These are phyloP conservation scores for Drechslerella coelobrocha DNA, from an alignment of 2,329 filamentous ascomycete genomes.

Conservation along the genomic window DNA sequence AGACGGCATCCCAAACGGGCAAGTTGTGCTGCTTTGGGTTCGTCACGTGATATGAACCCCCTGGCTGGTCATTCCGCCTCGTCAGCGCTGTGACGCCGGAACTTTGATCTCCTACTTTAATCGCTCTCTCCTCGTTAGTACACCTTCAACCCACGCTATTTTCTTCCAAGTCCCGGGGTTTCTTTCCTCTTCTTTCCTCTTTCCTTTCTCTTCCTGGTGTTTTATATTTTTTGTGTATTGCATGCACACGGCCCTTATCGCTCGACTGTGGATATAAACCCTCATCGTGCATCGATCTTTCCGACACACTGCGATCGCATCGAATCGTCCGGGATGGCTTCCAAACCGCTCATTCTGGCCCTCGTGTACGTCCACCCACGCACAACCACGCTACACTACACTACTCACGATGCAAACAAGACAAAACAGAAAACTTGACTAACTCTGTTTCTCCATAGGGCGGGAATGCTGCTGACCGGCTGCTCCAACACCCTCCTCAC, in stretches of 20 bases:
- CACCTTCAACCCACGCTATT: too few relatives aligned
- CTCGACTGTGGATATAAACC: too few relatives aligned
- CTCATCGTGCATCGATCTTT: constrained; percentile 10
- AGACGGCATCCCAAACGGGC: too few relatives aligned
- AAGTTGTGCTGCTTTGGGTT: too few relatives aligned
- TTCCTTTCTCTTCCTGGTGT: neutral
- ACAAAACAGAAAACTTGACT: neutral
- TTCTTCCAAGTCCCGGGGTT: neutral
- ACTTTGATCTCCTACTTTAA: too few relatives aligned
- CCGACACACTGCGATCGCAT: too few relatives aligned
- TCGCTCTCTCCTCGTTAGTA: too few relatives aligned
- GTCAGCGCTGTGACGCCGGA: too few relatives aligned
- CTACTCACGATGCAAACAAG: neutral
- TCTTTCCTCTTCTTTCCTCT: constrained; percentile 9
- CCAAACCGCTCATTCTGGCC: constrained; percentile 42
- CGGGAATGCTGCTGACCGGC: constrained; percentile 61
- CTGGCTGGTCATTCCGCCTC: too few relatives aligned
- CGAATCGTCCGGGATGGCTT: constrained; percentile 13
- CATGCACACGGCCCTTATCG: too few relatives aligned
- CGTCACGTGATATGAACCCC: too few relatives aligned
- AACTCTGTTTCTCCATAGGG: constrained; percentile 60
- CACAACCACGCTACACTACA: too few relatives aligned
- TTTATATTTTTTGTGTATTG: constrained; percentile 1
- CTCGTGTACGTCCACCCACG: constrained; percentile 47
- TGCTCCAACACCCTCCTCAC: constrained; percentile 89